A percentile compares a stretch with the other conserved stretches of the same genome.
phyloP scores from a whole-genome alignment of 495 filamentous ascomycete genomes.

The Penicillium mononematosum region DNA sequence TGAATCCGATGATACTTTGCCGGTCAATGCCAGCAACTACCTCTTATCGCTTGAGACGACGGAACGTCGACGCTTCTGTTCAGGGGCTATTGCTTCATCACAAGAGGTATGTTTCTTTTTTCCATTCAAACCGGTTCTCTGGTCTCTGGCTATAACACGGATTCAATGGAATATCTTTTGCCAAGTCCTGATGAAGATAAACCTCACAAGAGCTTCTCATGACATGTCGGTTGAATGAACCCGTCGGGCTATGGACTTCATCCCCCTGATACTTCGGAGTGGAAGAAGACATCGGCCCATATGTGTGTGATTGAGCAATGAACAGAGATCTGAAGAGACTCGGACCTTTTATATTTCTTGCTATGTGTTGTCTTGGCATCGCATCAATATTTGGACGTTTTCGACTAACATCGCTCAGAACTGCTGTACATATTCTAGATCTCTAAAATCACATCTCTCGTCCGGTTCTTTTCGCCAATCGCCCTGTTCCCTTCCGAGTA shows the following conservation, averaged over 20 bases:
- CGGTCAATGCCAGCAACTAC: background rate
- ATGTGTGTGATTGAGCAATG: constrained; percentile 41
- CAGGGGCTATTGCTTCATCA: background rate
- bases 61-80: no score
- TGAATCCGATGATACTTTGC: background rate
- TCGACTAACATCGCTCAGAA: background rate
- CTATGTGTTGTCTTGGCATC: background rate
- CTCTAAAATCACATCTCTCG: background rate
- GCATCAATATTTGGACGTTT: background rate
- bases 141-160: background rate
- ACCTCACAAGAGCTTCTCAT: constrained; percentile 36
- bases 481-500: background rate
- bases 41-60: background rate
- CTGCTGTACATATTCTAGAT: constrained; percentile 5
- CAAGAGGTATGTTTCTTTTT: constrained; percentile 1
- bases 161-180: constrained; percentile 1
- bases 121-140: background rate
- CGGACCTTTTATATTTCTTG: constrained; percentile 1
- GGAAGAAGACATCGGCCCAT: constrained; percentile 32
- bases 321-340: constrained; percentile 47
- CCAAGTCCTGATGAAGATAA: constrained; percentile 34
- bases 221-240: constrained; percentile 26
- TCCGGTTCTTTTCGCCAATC: background rate
- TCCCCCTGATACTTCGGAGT: constrained; percentile 25
- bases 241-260: constrained; percentile 30